Conservation (phyloP, 2,329 filamentous ascomycete genomes). For the Blastomyces emzantsi region DNA sequence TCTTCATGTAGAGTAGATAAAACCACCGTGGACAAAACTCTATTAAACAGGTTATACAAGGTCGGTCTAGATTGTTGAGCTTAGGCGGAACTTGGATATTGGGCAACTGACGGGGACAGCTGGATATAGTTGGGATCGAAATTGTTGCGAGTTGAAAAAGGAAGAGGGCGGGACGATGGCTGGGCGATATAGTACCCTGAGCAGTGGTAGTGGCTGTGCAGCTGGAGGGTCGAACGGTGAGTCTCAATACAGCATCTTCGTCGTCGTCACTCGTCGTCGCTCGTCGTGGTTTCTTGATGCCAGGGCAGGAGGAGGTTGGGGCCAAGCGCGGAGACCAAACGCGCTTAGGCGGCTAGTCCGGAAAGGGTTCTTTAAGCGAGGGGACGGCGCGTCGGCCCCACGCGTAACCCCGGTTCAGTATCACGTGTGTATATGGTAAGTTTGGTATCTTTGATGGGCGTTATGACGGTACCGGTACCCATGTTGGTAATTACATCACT, state of each 20-base stretch:
- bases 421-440: slow-evolving; percentile 5
- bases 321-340: slow-evolving; percentile 6
- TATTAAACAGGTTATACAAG: slow-evolving; percentile 6
- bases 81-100: slow-evolving; percentile 6
- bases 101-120: slow-evolving; percentile 6
- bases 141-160: slow-evolving; percentile 1
- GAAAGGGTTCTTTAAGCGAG: slow-evolving; percentile 7
- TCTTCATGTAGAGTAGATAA: background rate
- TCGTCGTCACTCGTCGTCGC: background rate
- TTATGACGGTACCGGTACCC: background rate
- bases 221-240: background rate
- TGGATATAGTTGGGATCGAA: slow-evolving; percentile 9
- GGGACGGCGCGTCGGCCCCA: background rate
- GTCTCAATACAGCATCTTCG: background rate
- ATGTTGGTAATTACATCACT: background rate
- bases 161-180: background rate
- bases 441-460: background rate
- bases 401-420: background rate
- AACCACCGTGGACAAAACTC: background rate
- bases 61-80: slow-evolving; percentile 1
- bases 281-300: background rate
- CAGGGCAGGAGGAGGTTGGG: slow-evolving; percentile 11
- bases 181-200: background rate
- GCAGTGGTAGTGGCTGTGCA: background rate
- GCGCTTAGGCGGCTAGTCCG: slow-evolving; percentile 10